Conservation (phyloP, 106 monocot species). For the Phalaenopsis equestris region DNA sequence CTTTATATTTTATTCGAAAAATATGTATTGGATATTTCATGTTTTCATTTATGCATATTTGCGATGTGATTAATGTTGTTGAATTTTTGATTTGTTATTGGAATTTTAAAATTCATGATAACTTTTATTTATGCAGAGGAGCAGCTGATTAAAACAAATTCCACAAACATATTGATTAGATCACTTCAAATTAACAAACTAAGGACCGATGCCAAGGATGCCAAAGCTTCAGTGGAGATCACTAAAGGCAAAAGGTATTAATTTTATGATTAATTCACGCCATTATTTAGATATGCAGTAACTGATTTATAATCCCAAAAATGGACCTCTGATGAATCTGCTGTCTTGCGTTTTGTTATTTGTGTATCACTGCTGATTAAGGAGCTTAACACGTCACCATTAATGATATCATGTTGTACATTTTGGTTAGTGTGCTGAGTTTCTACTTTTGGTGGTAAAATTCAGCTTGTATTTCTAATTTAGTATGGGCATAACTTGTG, state of each 20-base stretch:
- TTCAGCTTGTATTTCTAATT: background rate
- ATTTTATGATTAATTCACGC: background rate
- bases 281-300: background rate
- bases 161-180: conserved; percentile 50
- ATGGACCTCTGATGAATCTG: background rate
- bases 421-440: background rate
- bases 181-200: conserved; percentile 40
- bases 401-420: background rate
- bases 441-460: background rate
- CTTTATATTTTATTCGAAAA: background rate
- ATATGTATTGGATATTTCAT: background rate
- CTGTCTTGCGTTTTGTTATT: background rate
- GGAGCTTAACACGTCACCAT: background rate
- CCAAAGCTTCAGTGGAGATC: conserved; percentile 19
- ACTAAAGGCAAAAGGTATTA: conserved; percentile 41
- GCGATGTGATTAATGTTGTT: background rate
- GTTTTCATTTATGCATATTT: background rate
- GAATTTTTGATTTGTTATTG: background rate
- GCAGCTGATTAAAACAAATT: conserved; percentile 43
- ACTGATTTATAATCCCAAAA: background rate
- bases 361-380: background rate
- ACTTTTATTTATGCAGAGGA: conserved; percentile 27
- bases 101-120: background rate
- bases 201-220: conserved; percentile 30
- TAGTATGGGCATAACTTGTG: background rate